phyloP scores from a whole-genome alignment of 768 basidiomycete species.

The Hydnomerulius pinastri region DNA sequence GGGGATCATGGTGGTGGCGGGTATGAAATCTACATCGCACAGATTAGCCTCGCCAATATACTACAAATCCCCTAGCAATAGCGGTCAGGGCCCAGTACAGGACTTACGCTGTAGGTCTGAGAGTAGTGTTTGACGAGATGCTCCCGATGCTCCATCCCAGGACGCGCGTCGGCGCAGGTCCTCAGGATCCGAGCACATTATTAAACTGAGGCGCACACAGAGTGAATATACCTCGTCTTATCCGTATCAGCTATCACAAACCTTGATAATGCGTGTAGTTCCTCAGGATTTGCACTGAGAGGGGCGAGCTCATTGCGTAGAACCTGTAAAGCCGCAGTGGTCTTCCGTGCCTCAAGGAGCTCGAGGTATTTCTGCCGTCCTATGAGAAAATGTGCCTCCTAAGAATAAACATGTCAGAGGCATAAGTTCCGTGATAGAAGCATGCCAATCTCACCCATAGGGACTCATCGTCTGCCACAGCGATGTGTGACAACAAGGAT shows the following conservation, averaged over 20 bases:
- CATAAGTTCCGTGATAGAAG: conserved; percentile 7
- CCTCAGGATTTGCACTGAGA: conserved; percentile 73
- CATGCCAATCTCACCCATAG: conserved; percentile 57
- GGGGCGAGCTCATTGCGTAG: conserved; percentile 89
- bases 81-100: background rate
- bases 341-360: conserved; percentile 78
- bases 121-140: conserved; percentile 76
- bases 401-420: conserved; percentile 23
- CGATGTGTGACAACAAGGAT: conserved; percentile 63
- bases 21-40: conserved; percentile 69
- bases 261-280: conserved; percentile 89
- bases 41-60: background rate
- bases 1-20: conserved; percentile 91
- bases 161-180: conserved; percentile 79
- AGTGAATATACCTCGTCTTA: conserved; percentile 16
- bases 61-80: no score
- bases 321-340: conserved; percentile 80
- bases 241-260: conserved; percentile 34
- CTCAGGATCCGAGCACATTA: conserved; percentile 88
- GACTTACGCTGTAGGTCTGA: conserved; percentile 77
- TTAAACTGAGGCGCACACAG: conserved; percentile 51
- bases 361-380: conserved; percentile 97
- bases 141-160: conserved; percentile 89
- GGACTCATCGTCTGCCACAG: conserved; percentile 66
- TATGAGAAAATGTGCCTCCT: conserved; percentile 87